Evolutionary conservation across 2,329 filamentous ascomycete species (phyloP).

Genomic region (Elsinoe arachidis): DNA sequence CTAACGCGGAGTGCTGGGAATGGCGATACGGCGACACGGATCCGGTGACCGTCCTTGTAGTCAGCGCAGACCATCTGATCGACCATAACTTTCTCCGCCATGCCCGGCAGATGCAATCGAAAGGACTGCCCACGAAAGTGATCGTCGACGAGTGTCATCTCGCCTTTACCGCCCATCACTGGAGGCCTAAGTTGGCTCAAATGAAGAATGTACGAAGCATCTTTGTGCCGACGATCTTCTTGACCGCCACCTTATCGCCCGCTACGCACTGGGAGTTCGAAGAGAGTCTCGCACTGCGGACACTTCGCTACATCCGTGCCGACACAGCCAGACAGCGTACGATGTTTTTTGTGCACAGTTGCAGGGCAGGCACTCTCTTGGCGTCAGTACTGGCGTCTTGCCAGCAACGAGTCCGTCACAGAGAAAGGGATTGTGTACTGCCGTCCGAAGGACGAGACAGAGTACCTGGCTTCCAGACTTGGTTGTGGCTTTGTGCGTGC

Average conservation of each 20-base stretch:
- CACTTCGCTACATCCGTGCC: slow-evolving; percentile 17
- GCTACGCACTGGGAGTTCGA: slow-evolving; percentile 15
- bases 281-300: slow-evolving; percentile 14
- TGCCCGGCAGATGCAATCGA: slow-evolving; percentile 14
- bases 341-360: neutral
- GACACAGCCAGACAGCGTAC: slow-evolving; percentile 17
- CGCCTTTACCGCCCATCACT: slow-evolving; percentile 17
- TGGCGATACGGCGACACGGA: slow-evolving; percentile 17
- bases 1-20: slow-evolving; percentile 12
- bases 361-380: neutral
- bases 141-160: slow-evolving; percentile 20
- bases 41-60: slow-evolving; percentile 16
- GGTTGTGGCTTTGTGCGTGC: slow-evolving; percentile 18
- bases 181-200: slow-evolving; percentile 14
- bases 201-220: slow-evolving; percentile 15
- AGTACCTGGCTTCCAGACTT: slow-evolving; percentile 15
- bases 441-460: slow-evolving; percentile 15
- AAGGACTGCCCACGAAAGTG: slow-evolving; percentile 17
- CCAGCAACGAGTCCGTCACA: neutral
- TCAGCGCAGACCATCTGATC: slow-evolving; percentile 16
- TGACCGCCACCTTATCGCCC: slow-evolving; percentile 17
- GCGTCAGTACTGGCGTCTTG: neutral
- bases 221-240: slow-evolving; percentile 12
- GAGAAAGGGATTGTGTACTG: slow-evolving; percentile 15
- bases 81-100: slow-evolving; percentile 14